Conservation (phyloP, 75 land plant genomes). For the Selaginella moellendorffii region DNA sequence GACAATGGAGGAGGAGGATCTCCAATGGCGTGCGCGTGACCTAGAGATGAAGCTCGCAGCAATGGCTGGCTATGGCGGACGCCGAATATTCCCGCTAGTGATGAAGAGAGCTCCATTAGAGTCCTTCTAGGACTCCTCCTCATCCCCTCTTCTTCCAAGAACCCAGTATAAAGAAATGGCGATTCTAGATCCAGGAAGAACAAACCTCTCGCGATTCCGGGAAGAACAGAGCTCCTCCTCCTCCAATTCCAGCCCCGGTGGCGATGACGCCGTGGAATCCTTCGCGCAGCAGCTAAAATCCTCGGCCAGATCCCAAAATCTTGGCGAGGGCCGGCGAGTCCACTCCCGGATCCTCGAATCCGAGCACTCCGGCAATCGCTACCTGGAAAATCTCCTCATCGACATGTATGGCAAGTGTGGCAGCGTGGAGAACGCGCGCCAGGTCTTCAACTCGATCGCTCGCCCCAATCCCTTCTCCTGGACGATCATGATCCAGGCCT, state of each 20-base stretch:
- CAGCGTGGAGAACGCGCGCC: neutral
- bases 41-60: neutral
- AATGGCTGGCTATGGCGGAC: neutral
- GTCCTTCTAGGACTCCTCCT: too few relatives aligned
- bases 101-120: too few relatives aligned
- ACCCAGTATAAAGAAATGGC: too few relatives aligned
- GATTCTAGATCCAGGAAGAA: too few relatives aligned
- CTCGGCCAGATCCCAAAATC: neutral
- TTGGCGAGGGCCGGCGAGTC: neutral
- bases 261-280: neutral
- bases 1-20: too few relatives aligned
- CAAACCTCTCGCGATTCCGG: too few relatives aligned
- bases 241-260: too few relatives aligned
- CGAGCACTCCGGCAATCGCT: neutral
- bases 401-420: conserved; percentile 6
- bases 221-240: too few relatives aligned
- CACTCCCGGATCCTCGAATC: neutral
- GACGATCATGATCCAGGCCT: conserved; percentile 1
- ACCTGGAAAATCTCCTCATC: conserved; percentile 5
- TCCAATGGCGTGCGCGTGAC: too few relatives aligned
- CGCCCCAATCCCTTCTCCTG: neutral
- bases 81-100: neutral
- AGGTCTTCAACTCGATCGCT: neutral
- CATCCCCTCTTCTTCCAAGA: too few relatives aligned
- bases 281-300: neutral